Evolutionary conservation across 345 rosid species (phyloP), one percentile per base, ranked within the genome.

Genomic region (Combretum micranthum): DNA sequence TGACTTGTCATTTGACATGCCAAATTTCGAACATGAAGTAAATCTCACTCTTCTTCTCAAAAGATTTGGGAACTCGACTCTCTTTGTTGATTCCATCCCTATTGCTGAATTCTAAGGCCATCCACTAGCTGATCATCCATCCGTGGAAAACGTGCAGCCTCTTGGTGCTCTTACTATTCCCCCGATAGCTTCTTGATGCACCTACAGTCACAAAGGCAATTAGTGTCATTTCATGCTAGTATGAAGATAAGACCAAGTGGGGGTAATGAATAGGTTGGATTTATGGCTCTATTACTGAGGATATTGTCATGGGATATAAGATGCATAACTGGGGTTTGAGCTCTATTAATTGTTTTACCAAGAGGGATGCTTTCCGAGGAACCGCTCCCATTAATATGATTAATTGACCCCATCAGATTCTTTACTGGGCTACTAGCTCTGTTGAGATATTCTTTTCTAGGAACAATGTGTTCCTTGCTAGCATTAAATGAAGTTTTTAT

Each of bases 271-370:
- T 54, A 6, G 73, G 73, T 13, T 69, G 73, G 64, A 63, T 59
- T 18, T 63, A 69, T 20, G 73, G 73, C 22, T 69, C 64, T 7
- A 52, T 69, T 14, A 69, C 64, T 0, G 67, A 65, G 20, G 61
- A 65, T 47, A 52, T 65, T 2, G n/a, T n/a, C n/a, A n/a, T n/a
- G n/a, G n/a, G n/a, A n/a, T n/a, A n/a, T n/a, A n/a, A n/a, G n/a
- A n/a, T n/a, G n/a, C n/a, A n/a, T n/a, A n/a, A 70, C 55, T 61
- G 65, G 26, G 74, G 66, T 32, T 60, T 69, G 74, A 64, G 55
- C 43, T 70, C 74, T 20, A 37, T 62, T 19, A 56, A 68, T 45
- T 57, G 55, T 37, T 59, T 68, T 14, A 68, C 72, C 39, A 52
- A 51, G 59, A 51, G 55, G 43, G 72, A 62, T 52, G 72, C 72